Evolutionary conservation across 2,329 filamentous ascomycete species (phyloP).

Genomic region (Corynespora cassiicola): DNA sequence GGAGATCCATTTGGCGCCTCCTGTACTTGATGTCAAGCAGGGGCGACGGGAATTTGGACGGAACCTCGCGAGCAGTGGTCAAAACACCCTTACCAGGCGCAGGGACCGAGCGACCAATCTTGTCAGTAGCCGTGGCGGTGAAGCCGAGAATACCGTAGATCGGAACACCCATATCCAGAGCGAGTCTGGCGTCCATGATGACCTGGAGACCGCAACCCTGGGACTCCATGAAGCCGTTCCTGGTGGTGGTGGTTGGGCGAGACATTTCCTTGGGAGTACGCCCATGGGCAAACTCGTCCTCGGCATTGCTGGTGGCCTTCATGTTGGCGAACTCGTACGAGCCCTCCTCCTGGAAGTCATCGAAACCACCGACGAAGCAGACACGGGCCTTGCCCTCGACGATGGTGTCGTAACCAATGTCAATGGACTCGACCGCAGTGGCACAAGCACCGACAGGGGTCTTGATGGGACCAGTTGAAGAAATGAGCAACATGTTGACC

Average conservation of each 20-base stretch:
- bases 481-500: conserved; percentile 99
- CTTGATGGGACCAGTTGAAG: conserved; percentile 97
- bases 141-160: conserved; percentile 95
- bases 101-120: conserved; percentile 97
- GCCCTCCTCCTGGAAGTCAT: conserved; percentile 98
- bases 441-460: conserved; percentile 97
- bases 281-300: conserved; percentile 94
- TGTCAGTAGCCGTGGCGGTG: conserved; percentile 96
- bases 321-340: conserved; percentile 99
- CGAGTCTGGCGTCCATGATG: conserved; percentile 96
- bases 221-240: conserved; percentile 99
- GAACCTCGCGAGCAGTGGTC: conserved; percentile 89
- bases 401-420: conserved; percentile 98
- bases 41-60: conserved; percentile 91
- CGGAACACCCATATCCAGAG: conserved; percentile 97
- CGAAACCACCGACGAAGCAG: conserved; percentile 97
- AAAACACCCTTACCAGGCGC: conserved; percentile 96
- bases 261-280: conserved; percentile 98
- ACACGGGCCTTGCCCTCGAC: conserved; percentile 97
- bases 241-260: conserved; percentile 92
- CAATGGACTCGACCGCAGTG: conserved; percentile 94
- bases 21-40: conserved; percentile 98
- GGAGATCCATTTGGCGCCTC: conserved; percentile 89
- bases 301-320: conserved; percentile 98
- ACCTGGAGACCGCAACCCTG: conserved; percentile 98